Evolutionary conservation across 2,329 filamentous ascomycete species (phyloP), one percentile per base, ranked within the genome.

Genomic region (Phoma sp.): DNA sequence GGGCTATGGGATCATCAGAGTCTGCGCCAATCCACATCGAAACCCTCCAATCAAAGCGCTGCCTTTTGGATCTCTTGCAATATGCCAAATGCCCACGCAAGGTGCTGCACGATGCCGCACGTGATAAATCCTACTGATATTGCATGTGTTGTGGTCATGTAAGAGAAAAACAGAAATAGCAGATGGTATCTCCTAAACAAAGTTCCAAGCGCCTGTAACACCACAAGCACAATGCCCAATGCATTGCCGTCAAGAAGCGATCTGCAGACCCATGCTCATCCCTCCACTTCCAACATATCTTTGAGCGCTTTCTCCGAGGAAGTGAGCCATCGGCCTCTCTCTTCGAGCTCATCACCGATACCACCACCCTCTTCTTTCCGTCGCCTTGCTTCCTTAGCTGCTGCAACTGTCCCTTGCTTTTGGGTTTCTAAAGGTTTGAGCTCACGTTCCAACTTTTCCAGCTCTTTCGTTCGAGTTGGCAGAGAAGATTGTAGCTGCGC

Each of bases 261-360:
- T 22, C 33, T 43, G 47, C 47, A 51, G 32, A 35, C 42, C 40
- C 30, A 43, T 24, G 25, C 32, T 62, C 58, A 60, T 42, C 48
- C 32, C 62, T 82, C 74, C 13, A 86, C 77, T 60, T 86, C 85
- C 62, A 91, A 69, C 75, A 89, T 85, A 54, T 83, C 80, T 67
- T 78, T 85, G 71, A 92, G 71, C 11, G 76, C 82, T 7, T 78
- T 76, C 68, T 91, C 89, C n/a, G 85, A 86, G 14, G 86, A 87
- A 61, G 85, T 83, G 75, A 87, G 86, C 90, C 90, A 93, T 61
- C 89, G 80, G 5, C 88, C 90, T 63, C 86, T 82, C 73, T 90
- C 87, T 71, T 93, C 90, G 29, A 92, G 72, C 65, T 93, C 89
- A 64, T 91, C 89, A 13, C 85, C 84, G 37, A 86, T 83, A 5